phyloP scores from a whole-genome alignment of 768 basidiomycete species.

The Boletus barrowsii region DNA sequence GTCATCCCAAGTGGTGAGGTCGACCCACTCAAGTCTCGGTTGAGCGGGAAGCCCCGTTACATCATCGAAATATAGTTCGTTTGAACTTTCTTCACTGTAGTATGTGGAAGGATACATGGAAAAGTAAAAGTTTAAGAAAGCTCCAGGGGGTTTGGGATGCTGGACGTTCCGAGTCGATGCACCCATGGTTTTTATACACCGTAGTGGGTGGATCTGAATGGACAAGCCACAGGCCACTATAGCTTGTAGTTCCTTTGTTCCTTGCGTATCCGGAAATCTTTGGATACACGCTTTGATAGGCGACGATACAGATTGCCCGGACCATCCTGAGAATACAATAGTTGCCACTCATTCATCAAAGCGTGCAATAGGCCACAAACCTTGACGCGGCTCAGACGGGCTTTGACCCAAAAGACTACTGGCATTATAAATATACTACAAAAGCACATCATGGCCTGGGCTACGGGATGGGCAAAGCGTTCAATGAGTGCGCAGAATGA shows the following conservation, averaged over 20 bases:
- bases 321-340: conserved; percentile 7
- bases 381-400: not conserved
- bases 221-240: conserved; percentile 13
- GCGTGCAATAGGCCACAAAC: not conserved
- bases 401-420: not conserved
- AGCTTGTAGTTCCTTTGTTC: conserved; percentile 20
- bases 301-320: conserved; percentile 7
- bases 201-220: conserved; percentile 3
- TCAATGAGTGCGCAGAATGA: not conserved
- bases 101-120: conserved; percentile 5
- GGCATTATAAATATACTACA: not conserved
- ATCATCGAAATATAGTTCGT: not conserved
- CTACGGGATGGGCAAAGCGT: not conserved
- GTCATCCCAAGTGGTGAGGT: conserved; percentile 28
- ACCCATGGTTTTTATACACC: conserved; percentile 12
- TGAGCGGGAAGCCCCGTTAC: not conserved
- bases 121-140: not conserved
- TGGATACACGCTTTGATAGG: conserved; percentile 9
- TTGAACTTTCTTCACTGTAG: too few species aligned
- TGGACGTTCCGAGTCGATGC: not conserved
- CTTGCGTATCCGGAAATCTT: conserved; percentile 4
- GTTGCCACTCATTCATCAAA: not conserved
- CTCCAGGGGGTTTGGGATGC: not conserved
- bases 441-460: not conserved
- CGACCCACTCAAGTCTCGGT: conserved; percentile 16